A percentile compares a stretch with the other conserved stretches of the same genome.
phyloP scores from a whole-genome alignment of 1,284 basidiomycete genomes.

The Pseudozyma pruni region DNA sequence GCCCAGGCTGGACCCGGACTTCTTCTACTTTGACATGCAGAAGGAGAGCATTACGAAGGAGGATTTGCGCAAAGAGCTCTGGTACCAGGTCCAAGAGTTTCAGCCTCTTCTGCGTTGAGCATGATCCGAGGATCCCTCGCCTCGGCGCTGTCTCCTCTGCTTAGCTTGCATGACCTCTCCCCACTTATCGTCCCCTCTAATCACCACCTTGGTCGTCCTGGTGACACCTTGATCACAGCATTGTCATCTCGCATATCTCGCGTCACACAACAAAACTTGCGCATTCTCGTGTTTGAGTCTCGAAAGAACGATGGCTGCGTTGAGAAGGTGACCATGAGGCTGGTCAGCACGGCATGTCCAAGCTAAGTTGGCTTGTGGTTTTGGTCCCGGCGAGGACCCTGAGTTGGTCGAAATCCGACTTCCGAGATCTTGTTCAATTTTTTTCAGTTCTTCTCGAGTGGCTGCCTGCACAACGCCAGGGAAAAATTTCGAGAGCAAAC shows the following conservation, averaged over 20 bases:
- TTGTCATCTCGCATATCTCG: background rate
- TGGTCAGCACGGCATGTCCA: too few species aligned
- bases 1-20: conserved; percentile 50
- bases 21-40: conserved; percentile 60
- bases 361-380: too few species aligned
- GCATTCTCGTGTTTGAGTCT: too few species aligned
- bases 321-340: too few species aligned
- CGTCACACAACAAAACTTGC: too few species aligned
- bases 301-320: too few species aligned
- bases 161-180: too few species aligned
- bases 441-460: conserved; percentile 12
- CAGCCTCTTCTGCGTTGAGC: conserved; percentile 48
- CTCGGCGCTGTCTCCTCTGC: too few species aligned
- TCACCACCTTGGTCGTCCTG: conserved; percentile 6
- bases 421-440: conserved; percentile 6
- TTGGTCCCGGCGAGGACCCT: conserved; percentile 4
- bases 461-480: background rate
- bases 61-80: conserved; percentile 57
- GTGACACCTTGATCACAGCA: conserved; percentile 1
- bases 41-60: conserved; percentile 54
- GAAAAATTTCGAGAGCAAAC: conserved; percentile 23
- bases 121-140: too few species aligned
- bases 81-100: conserved; percentile 58
- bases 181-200: background rate
- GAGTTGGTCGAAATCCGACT: conserved; percentile 6